Base-by-base conservation (phyloP, 2,329 filamentous ascomycete genomes). In the Alternaria metachromatica region DNA sequence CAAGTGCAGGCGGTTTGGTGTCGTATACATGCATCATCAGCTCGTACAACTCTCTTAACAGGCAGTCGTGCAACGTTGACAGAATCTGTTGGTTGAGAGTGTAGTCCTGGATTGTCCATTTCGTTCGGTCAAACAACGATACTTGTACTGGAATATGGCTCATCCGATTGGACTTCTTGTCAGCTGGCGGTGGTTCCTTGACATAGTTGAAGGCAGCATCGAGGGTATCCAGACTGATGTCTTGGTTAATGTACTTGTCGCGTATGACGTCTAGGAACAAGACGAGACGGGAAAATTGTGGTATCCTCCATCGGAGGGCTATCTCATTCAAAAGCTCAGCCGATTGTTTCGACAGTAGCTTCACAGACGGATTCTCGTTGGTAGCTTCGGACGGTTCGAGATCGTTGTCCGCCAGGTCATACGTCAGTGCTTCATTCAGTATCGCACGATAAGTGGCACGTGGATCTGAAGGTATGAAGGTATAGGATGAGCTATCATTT, bases 1-100 rank as follows among this genome's bases (percentile, higher is more conserved):
- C 93, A 21, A 97, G 89, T 43, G 90, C 89, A 6, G 93, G 93
- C 11, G 93, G 89, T 74, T 97, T 97, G n/a, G 87, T 82, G 66
- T 97, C 94, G 80, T 95, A 99, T 71, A 93, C 95, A 70, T 92
- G 89, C 83, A 95, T 90, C 79, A 97, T 87, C n/a, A 92, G 85
- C 68, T 94, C 90, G 79, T 93, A 97, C 18, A 99, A 86, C 74
- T 98, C 95, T 58, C 94, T 89, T 50, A 97, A 84, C 25, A 98
- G 83, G 10, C 90, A 88, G 72, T 97, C 94, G 73, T 98, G 89
- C 43, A 98, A 82, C 28, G 86, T 88, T 37, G 87, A 86, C 7
- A 99, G 84, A 15, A 92, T 87, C 67, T 92, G 89, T 72, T 92
- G 91, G 81, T 96, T 96, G 25, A 86, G 78, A 12, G 80, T 77